Percentiles rank a stretch among this genome's conserved stretches.
Conservation (phyloP, 2,329 filamentous ascomycete species). For the Akanthomyces uredinophilus region DNA sequence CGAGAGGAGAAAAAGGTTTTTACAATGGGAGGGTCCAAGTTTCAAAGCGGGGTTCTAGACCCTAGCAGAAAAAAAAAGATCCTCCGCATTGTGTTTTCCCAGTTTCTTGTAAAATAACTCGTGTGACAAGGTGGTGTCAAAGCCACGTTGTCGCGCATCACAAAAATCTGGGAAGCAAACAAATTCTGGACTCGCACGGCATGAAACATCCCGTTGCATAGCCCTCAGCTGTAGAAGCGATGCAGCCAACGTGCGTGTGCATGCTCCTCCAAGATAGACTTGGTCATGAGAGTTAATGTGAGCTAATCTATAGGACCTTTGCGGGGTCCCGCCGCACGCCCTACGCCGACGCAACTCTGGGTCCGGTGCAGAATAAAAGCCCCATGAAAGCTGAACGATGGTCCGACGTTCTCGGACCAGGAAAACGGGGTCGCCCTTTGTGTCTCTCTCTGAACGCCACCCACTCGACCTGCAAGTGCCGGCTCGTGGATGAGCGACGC, state of each 20-base stretch:
- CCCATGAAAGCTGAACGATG: constrained; percentile 1
- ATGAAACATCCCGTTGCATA: not conserved
- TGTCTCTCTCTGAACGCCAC: not conserved
- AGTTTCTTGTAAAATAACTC: not conserved
- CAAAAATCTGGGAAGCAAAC: not conserved
- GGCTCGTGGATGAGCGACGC: not conserved
- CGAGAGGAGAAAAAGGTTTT: not conserved
- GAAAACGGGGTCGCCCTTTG: not conserved
- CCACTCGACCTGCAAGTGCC: not conserved
- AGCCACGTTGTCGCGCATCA: constrained; percentile 10
- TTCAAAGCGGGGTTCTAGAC: not conserved
- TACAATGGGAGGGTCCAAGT: not conserved
- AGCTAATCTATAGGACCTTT: not conserved
- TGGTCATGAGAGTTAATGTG: constrained; percentile 1
- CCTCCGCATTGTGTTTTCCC: no score
- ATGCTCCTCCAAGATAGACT: not conserved
- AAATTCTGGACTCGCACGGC: not conserved
- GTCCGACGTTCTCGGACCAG: constrained; percentile 1
- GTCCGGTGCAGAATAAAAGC: no score
- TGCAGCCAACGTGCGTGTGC: not conserved
- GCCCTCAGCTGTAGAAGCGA: not conserved
- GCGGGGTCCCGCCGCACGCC: not conserved
- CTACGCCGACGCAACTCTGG: not conserved
- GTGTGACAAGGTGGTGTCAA: not conserved
- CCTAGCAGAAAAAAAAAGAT: not conserved